Base-by-base conservation (phyloP, 2,329 filamentous ascomycete species). In the Cordyceps farinosa region DNA sequence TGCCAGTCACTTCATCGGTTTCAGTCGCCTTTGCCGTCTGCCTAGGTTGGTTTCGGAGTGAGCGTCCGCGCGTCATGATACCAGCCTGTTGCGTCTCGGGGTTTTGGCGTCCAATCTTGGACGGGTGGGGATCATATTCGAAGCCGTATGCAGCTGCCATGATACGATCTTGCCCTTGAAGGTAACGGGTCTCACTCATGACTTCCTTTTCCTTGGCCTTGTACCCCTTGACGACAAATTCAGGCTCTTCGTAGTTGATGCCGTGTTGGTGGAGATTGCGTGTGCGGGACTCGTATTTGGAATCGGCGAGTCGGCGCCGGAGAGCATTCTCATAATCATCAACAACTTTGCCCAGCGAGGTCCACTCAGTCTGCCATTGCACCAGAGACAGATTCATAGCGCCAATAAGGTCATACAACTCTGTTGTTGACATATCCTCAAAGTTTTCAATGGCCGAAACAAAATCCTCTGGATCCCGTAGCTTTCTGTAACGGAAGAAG, bases 121-220 rank as follows among this genome's bases (percentile, higher is more conserved):
- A 80, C 2, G 81, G 79, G 58, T 85, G 82, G 10, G 82, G 78
- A 67, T 87, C 85, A 67, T 87, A 85, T 65, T 86, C 82, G 67
- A 87, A 87, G 17, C 82, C 81, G 68, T 87, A 88, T 1, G 81
- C 78, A 65, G 82, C 78, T 8, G 86, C 84, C 79, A 85, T 83
- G 65, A 86, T 77, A 62, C 78, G 78, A 73, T 87, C 84, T 70
- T 88, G 82, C 60, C 78, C 70, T 62, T 83, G 80, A 5, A 80
- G 76, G 50, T 83, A 78, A 30, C 78, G 74, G 0, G 78, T 78
- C 61, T 82, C 80, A 36, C 73, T 76, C 66, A 76, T 73, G 2
- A 75, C 70, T 51, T 82, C 80, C 44, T 75, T 74, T 55, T 77
- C 75, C 53, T 78, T 77, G 22, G 82, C 78, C 55, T 79, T 79